A percentile compares a stretch with the other conserved stretches of the same genome.
Conservation (phyloP, 192 early-diverging fungal species). For the Geranomyces variabilis region DNA sequence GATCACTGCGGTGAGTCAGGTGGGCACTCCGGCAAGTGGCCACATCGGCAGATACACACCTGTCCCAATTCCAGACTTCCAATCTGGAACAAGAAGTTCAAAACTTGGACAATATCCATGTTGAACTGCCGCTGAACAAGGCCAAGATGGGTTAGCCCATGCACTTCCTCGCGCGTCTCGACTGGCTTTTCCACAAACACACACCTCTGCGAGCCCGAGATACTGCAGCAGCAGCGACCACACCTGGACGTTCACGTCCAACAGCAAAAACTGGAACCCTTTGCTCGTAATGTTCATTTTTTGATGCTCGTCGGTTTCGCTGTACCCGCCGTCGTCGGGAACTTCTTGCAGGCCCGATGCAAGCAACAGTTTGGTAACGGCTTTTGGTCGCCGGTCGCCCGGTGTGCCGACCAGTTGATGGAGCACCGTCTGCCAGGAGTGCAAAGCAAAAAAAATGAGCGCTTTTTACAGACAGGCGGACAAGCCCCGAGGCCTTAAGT, state of each 20-base stretch:
- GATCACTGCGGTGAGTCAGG: no score
- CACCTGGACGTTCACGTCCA: conserved; percentile 91
- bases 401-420: conserved; percentile 92
- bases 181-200: not conserved
- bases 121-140: conserved; percentile 30
- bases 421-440: conserved; percentile 67
- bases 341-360: conserved; percentile 62
- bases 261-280: conserved; percentile 96
- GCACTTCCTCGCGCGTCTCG: not conserved
- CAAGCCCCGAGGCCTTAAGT: no score
- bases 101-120: conserved; percentile 92
- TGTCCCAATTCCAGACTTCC: conserved; percentile 87
- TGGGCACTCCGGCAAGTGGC: no score
- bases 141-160: not conserved
- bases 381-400: conserved; percentile 62
- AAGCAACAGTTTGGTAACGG: conserved; percentile 74
- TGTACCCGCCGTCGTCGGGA: not conserved
- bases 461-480: no score
- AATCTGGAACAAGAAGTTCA: conserved; percentile 93
- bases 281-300: conserved; percentile 80
- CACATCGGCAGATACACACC: conserved; percentile 38
- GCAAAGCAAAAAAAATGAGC: not conserved
- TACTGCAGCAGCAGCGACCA: conserved; percentile 97
- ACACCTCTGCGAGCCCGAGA: conserved; percentile 75
- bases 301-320: not conserved